Evolutionary conservation across 2,329 filamentous ascomycete genomes (phyloP).

Genomic region (Ophiocordyceps unilateralis): DNA sequence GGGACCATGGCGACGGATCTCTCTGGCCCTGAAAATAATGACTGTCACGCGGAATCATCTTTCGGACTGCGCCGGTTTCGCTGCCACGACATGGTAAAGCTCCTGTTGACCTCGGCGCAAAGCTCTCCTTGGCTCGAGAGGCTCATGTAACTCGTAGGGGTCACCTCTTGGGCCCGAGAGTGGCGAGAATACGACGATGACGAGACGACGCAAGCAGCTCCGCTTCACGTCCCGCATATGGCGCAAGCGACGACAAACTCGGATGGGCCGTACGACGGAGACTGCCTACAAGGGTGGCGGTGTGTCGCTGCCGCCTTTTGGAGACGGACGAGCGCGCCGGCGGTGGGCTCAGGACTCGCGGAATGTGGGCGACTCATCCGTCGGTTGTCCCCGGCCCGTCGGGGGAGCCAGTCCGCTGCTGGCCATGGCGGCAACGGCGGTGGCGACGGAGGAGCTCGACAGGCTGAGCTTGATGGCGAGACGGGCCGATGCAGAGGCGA

Average conservation of each 20-base stretch:
- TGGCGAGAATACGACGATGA: constrained; percentile 7
- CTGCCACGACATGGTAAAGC: constrained; percentile 1
- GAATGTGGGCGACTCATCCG: constrained; percentile 8
- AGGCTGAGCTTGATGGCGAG: constrained; percentile 13
- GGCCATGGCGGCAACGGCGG: constrained; percentile 10
- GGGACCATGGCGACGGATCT: neutral
- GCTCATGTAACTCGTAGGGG: neutral
- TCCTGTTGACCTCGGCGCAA: neutral
- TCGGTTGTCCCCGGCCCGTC: constrained; percentile 6
- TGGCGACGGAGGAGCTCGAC: constrained; percentile 15
- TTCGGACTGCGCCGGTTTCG: constrained; percentile 1
- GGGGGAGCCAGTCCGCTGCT: constrained; percentile 10
- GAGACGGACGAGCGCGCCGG: constrained; percentile 13
- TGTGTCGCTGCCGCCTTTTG: constrained; percentile 2
- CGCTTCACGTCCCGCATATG: constrained; percentile 9
- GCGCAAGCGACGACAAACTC: constrained; percentile 9
- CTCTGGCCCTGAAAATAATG: neutral
- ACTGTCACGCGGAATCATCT: constrained; percentile 1
- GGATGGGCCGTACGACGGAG: constrained; percentile 6
- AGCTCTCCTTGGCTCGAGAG: neutral
- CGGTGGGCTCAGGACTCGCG: constrained; percentile 13
- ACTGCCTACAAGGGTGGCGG: constrained; percentile 2
- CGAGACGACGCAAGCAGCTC: constrained; percentile 7
- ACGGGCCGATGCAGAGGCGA: neutral
- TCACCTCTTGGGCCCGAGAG: constrained; percentile 1